Evolutionary conservation across 805 yeast species (phyloP), one percentile per base, ranked within the genome.

Genomic region (Candida golubevii): DNA sequence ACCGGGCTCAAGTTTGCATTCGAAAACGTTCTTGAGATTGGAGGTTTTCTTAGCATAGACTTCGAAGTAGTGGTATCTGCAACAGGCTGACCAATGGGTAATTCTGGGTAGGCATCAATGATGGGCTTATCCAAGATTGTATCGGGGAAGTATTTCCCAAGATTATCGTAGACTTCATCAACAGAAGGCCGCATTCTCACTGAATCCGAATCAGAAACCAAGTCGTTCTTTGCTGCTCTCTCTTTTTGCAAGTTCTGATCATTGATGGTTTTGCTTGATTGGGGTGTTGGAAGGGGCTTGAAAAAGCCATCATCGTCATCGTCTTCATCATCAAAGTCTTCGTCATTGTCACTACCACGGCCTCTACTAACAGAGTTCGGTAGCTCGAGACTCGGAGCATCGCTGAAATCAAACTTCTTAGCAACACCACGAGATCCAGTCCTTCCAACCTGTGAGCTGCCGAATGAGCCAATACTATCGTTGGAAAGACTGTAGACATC

Each of bases 101-200:
- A 81, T 3, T 67, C 61, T 0, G 74, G 74, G 2, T 85, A 80
- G 51, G 85, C 95, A 49, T 78, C 80, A 23, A 91, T 78, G 30
- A 93, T 88, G 2, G 97, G 95, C 55, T 84, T 85, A 60, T 93
- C 99, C 48, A 93, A 74, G 63, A 91, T 91, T 0, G 97, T 82
- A 55, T 85, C 77, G 0, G 99, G 99, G 72, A 93, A 93, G 61
- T 86, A 93, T 57, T 79, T 79, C 54, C 93, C 99, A 49, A 93
- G 75, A 56, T 93, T 90, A 44, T 88, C 88, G 60, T 90, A 93
- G 28, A 93, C 84, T 35, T 87, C 95, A 58, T 91, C 98, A 1
- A 96, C 85, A 0, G 98, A 89, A 2, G 99, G 99, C 60, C 99
- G 80, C 12, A 93, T 83, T 7, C 84, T 82, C 88, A 69, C 65